Evolutionary conservation across 257 asterid species (phyloP).

Genomic region (Mitragyna speciosa): DNA sequence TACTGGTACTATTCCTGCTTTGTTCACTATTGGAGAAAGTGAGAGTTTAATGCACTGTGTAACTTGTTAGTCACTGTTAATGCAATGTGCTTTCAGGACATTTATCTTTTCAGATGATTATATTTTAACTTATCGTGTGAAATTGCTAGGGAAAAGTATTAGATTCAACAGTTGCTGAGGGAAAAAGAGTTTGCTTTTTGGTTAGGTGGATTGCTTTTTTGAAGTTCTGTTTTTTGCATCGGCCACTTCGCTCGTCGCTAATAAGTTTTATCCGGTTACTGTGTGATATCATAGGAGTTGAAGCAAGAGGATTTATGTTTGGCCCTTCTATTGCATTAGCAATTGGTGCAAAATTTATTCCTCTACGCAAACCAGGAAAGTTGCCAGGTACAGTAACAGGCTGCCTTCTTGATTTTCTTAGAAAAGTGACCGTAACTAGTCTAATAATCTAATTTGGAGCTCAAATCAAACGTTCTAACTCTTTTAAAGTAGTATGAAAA

Average conservation of each 20-base stretch:
- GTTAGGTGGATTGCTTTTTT: constrained; percentile 9
- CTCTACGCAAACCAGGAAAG: constrained; percentile 68
- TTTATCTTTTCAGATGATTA: not conserved
- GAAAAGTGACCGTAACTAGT: not conserved
- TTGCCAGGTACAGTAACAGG: constrained; percentile 51
- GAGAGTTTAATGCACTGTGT: not conserved
- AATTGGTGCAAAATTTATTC: constrained; percentile 75
- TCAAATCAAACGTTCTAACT: not conserved
- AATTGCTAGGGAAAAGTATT: constrained; percentile 17
- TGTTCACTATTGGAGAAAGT: not conserved
- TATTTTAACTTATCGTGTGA: constrained; percentile 23
- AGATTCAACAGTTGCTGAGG: constrained; percentile 21
- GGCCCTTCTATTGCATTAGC: constrained; percentile 79
- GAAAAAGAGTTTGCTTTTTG: constrained; percentile 19
- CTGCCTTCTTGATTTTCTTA: not conserved
- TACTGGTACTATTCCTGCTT: not conserved
- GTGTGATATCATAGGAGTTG: constrained; percentile 54
- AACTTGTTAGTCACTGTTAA: constrained; percentile 4
- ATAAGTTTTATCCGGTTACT: not conserved
- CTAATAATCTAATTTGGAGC: no score
- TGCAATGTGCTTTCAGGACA: constrained; percentile 5
- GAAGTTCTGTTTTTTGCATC: constrained; percentile 12
- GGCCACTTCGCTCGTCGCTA: not conserved
- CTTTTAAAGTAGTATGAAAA: not conserved
- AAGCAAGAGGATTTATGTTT: constrained; percentile 83